Conservation (phyloP, 495 filamentous ascomycete species). For the Viridothelium virens region DNA sequence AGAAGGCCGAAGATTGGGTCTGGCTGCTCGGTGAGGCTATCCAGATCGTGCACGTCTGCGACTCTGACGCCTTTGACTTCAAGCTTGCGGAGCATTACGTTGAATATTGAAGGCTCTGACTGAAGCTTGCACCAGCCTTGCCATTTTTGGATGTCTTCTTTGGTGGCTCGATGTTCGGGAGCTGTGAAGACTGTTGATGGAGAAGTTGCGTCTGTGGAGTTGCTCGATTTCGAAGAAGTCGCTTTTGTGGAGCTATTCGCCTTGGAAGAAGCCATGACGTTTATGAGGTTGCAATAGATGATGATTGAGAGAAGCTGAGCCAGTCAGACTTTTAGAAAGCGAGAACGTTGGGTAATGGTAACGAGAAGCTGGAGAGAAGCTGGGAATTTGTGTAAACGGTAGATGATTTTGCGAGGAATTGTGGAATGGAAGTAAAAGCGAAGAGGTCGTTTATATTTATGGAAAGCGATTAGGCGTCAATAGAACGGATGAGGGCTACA, state of each 20-base stretch:
- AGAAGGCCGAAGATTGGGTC: conserved; percentile 73
- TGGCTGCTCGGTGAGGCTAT: conserved; percentile 46
- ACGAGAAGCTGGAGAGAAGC: background rate
- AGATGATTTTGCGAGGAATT: background rate
- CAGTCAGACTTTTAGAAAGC: background rate
- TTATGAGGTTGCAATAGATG: background rate
- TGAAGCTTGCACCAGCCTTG: conserved; percentile 83
- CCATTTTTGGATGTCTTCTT: conserved; percentile 38
- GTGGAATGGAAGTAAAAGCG: background rate
- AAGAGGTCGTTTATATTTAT: background rate
- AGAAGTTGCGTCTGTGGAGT: background rate
- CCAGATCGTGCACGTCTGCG: conserved; percentile 69
- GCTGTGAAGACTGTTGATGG: conserved; percentile 2
- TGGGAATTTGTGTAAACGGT: background rate
- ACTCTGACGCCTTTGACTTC: conserved; percentile 67
- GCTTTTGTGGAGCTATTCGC: conserved; percentile 21
- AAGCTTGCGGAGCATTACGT: conserved; percentile 69
- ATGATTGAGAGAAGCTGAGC: background rate
- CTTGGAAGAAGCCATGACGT: background rate
- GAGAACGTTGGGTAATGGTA: background rate
- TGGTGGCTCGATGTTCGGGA: background rate
- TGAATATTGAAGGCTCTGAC: conserved; percentile 87
- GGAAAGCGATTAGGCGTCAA: too few species aligned
- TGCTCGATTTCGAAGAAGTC: conserved; percentile 8
- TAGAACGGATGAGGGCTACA: background rate